phyloP scores from a whole-genome alignment of 129 eudicot species.

The Scalesia atractyloides region DNA sequence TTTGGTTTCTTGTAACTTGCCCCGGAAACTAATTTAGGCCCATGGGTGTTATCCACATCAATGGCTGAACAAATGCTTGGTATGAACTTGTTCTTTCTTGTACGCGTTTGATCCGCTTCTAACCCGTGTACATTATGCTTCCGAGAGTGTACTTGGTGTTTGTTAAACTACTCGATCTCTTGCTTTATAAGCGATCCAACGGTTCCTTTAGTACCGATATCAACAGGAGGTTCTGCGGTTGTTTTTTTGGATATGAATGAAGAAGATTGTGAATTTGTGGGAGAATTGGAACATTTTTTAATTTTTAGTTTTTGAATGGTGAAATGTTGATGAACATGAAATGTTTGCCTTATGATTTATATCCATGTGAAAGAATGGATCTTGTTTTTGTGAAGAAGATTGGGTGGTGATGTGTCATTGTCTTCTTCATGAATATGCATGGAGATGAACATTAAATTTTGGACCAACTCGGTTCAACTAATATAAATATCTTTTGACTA shows the following conservation, averaged over 20 bases:
- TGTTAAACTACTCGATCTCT: constrained; percentile 65
- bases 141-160: constrained; percentile 29
- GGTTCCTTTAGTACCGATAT: constrained; percentile 51
- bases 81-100: constrained; percentile 51
- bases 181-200: constrained; percentile 64
- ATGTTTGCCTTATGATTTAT: constrained; percentile 37
- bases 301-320: background rate
- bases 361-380: constrained; percentile 10
- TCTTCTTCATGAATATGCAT: constrained; percentile 44
- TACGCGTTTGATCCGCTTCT: constrained; percentile 2
- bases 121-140: constrained; percentile 17
- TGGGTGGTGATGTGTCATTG: constrained; percentile 41
- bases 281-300: constrained; percentile 38
- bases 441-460: constrained; percentile 41
- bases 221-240: constrained; percentile 44
- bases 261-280: constrained; percentile 29
- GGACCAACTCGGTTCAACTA: constrained; percentile 23
- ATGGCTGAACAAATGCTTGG: constrained; percentile 73
- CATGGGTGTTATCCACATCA: constrained; percentile 52
- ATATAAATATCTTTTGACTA: background rate
- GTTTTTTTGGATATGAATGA: constrained; percentile 28
- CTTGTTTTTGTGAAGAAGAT: constrained; percentile 33
- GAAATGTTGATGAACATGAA: constrained; percentile 21
- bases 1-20: constrained; percentile 50
- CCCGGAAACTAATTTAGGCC: constrained; percentile 38